A percentile compares a stretch with the other conserved stretches of the same genome.
Evolutionary conservation across 116 monocot species (phyloP).

Genomic region (Dioscorea cayenensis): DNA sequence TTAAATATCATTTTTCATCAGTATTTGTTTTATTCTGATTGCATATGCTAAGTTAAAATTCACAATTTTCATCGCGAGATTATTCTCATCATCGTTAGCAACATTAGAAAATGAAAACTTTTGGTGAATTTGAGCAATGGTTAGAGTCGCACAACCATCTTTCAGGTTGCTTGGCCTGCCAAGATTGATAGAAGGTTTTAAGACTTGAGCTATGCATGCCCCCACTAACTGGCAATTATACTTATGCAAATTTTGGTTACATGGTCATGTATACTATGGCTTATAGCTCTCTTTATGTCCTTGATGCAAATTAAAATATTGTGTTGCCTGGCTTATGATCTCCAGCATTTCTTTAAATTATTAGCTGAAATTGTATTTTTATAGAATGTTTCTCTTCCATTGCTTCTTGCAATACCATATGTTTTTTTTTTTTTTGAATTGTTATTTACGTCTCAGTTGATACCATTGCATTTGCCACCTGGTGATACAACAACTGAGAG

Average conservation of each 20-base stretch:
- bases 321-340: too few relatives aligned
- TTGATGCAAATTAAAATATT: too few relatives aligned
- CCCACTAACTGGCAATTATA: too few relatives aligned
- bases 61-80: background rate
- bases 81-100: background rate
- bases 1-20: background rate
- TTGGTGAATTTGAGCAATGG: background rate
- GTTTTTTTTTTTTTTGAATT: background rate
- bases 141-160: background rate
- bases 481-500: constrained; percentile 1
- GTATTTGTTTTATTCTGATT: background rate
- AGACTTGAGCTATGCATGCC: background rate
- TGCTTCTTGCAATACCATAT: background rate
- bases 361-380: too few relatives aligned
- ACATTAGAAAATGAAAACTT: background rate
- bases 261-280: too few relatives aligned
- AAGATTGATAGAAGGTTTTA: background rate
- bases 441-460: constrained; percentile 2
- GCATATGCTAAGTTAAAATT: background rate
- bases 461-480: background rate
- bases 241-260: too few relatives aligned
- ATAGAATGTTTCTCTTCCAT: background rate
- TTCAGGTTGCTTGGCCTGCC: background rate
- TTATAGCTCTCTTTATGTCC: too few relatives aligned
- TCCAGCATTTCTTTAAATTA: too few relatives aligned